A percentile compares a stretch with the other conserved stretches of the same genome.
Evolutionary conservation across 192 early-diverging fungal species (phyloP).

Genomic region (Chytriomyces sp.): DNA sequence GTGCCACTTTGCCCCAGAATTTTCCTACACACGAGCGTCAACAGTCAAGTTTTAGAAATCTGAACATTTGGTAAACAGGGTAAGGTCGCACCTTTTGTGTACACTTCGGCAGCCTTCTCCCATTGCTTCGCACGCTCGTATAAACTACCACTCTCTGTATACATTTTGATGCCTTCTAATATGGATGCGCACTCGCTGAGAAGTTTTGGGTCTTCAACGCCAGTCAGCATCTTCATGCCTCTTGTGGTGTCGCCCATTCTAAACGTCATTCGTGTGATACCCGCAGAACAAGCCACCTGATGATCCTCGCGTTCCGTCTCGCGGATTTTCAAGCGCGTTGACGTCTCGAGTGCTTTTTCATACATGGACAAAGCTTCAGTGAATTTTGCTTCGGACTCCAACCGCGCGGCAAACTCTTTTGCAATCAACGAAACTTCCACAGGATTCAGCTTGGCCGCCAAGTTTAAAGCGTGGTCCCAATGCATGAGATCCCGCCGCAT

Average conservation of each 20-base stretch:
- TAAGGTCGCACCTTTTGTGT: slow-evolving; percentile 49
- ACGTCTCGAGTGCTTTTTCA: slow-evolving; percentile 52
- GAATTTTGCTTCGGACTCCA: slow-evolving; percentile 55
- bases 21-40: slow-evolving; percentile 36
- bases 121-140: slow-evolving; percentile 51
- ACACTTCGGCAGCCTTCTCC: slow-evolving; percentile 60
- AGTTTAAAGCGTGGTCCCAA: slow-evolving; percentile 57
- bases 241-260: slow-evolving; percentile 55
- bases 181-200: slow-evolving; percentile 58
- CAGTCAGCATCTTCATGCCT: slow-evolving; percentile 59
- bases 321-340: slow-evolving; percentile 14
- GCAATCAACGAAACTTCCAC: slow-evolving; percentile 55
- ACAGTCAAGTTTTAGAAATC: background rate
- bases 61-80: background rate
- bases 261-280: slow-evolving; percentile 55
- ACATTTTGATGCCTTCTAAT: slow-evolving; percentile 58
- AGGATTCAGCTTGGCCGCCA: slow-evolving; percentile 51
- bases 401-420: slow-evolving; percentile 56
- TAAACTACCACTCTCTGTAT: slow-evolving; percentile 47
- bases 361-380: slow-evolving; percentile 58
- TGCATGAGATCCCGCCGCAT: slow-evolving; percentile 54
- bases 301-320: slow-evolving; percentile 48
- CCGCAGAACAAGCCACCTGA: slow-evolving; percentile 47
- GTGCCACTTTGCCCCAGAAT: slow-evolving; percentile 48
- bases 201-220: slow-evolving; percentile 47